These are phyloP conservation scores for Apiosordaria backusii DNA, from an alignment of 495 filamentous ascomycete species.

Conservation along the genomic window DNA sequence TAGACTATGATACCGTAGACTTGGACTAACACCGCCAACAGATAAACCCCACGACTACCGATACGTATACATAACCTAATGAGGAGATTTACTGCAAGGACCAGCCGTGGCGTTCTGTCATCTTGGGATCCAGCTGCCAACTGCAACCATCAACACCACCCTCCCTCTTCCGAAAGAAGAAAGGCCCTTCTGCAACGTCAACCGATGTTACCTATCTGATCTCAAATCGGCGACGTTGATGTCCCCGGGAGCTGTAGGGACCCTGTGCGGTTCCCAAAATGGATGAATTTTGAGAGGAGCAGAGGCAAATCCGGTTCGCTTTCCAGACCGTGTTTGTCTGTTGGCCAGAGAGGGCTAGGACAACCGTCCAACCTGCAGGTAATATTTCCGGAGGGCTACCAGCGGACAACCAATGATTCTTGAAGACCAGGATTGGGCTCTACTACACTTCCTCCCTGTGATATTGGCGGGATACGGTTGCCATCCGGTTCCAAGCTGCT, in stretches of 20 bases:
- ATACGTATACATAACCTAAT: background rate
- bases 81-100: background rate
- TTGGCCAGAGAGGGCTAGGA: background rate
- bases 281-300: background rate
- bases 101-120: background rate
- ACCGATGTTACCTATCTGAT: background rate
- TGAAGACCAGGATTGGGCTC: background rate
- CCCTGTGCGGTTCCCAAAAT: background rate
- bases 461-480: background rate
- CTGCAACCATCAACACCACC: background rate
- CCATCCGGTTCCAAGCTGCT: background rate
- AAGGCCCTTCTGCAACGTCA: background rate
- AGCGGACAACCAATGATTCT: background rate
- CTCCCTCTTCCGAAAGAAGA: background rate
- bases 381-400: background rate
- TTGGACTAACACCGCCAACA: background rate
- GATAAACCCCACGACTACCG: background rate
- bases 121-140: slow-evolving; percentile 1
- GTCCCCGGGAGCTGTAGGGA: slow-evolving; percentile 1
- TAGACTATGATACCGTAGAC: background rate
- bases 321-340: background rate
- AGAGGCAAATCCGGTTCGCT: background rate
- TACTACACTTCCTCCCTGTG: background rate
- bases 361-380: background rate
- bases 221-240: slow-evolving; percentile 5